A percentile compares a stretch with the other conserved stretches of the same genome.
Conservation (phyloP, 257 asterid species). For the Lithospermum erythrorhizon region DNA sequence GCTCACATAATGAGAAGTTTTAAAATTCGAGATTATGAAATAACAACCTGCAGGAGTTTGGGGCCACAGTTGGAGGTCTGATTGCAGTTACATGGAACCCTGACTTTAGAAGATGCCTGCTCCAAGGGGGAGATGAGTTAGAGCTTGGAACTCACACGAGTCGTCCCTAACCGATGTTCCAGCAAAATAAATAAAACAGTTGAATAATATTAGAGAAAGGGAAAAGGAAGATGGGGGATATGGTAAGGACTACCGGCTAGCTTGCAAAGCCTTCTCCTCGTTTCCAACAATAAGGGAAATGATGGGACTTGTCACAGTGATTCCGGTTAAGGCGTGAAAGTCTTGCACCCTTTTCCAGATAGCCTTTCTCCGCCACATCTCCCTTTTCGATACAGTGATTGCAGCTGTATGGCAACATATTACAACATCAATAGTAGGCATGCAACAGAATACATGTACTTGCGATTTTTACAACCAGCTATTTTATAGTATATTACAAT, state of each 20-base stretch:
- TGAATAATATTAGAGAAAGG: background rate
- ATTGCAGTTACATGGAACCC: conserved; percentile 88
- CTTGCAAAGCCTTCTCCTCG: conserved; percentile 83
- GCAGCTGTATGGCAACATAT: conserved; percentile 52
- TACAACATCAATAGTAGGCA: background rate
- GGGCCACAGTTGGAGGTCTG: conserved; percentile 94
- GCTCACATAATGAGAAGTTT: conserved; percentile 14
- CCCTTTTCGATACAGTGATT: conserved; percentile 56
- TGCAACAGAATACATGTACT: background rate
- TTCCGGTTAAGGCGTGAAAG: conserved; percentile 44
- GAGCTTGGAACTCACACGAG: background rate
- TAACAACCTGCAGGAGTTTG: conserved; percentile 92
- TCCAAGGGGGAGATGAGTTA: conserved; percentile 19
- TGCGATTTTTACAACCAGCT: background rate
- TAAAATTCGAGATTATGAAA: conserved; percentile 35
- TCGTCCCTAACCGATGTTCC: background rate
- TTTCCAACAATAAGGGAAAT: conserved; percentile 61
- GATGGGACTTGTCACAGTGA: conserved; percentile 35
- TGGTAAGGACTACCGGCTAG: conserved; percentile 55
- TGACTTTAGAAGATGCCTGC: conserved; percentile 67
- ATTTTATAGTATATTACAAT: background rate
- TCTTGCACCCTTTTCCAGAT: conserved; percentile 55
- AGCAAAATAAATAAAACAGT: background rate
- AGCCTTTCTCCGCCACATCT: conserved; percentile 79
- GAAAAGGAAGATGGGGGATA: background rate